phyloP scores from a whole-genome alignment of 2,329 filamentous ascomycete genomes.

The Calonectria honghensis region DNA sequence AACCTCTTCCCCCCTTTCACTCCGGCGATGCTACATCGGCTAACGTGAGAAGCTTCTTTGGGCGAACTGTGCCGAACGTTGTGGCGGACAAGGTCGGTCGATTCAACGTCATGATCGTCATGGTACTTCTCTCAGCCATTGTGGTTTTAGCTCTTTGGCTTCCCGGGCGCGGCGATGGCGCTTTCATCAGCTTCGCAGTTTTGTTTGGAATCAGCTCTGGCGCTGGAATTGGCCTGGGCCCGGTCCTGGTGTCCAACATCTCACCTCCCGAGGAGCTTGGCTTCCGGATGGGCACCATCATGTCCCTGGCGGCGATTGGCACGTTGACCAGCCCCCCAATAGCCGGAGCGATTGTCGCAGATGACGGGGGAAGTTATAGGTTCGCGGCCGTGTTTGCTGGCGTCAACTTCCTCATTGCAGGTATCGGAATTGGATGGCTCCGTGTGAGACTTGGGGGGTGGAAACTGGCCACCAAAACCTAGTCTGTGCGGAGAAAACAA shows the following conservation, averaged over 20 bases:
- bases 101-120: slow-evolving; percentile 47
- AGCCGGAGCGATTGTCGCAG: slow-evolving; percentile 38
- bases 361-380: slow-evolving; percentile 43
- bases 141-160: slow-evolving; percentile 44
- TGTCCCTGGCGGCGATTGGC: slow-evolving; percentile 43
- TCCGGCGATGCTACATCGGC: slow-evolving; percentile 24
- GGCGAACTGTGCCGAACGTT: slow-evolving; percentile 46
- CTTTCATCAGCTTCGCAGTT: slow-evolving; percentile 43
- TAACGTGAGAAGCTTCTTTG: slow-evolving; percentile 45
- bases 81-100: slow-evolving; percentile 45
- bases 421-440: slow-evolving; percentile 39
- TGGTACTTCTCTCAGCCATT: slow-evolving; percentile 35
- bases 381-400: slow-evolving; percentile 47
- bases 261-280: slow-evolving; percentile 44
- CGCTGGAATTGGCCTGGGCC: slow-evolving; percentile 40
- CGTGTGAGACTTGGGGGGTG: slow-evolving; percentile 43
- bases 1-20: slow-evolving; percentile 2
- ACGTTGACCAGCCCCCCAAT: slow-evolving; percentile 45
- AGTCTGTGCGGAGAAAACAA: background rate
- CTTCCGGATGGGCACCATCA: slow-evolving; percentile 44
- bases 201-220: slow-evolving; percentile 47
- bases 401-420: slow-evolving; percentile 44
- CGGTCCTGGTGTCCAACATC: slow-evolving; percentile 42
- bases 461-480: slow-evolving; percentile 41
- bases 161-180: slow-evolving; percentile 36